phyloP scores from a whole-genome alignment of 106 monocot genomes.

The Apostasia ramifera region DNA sequence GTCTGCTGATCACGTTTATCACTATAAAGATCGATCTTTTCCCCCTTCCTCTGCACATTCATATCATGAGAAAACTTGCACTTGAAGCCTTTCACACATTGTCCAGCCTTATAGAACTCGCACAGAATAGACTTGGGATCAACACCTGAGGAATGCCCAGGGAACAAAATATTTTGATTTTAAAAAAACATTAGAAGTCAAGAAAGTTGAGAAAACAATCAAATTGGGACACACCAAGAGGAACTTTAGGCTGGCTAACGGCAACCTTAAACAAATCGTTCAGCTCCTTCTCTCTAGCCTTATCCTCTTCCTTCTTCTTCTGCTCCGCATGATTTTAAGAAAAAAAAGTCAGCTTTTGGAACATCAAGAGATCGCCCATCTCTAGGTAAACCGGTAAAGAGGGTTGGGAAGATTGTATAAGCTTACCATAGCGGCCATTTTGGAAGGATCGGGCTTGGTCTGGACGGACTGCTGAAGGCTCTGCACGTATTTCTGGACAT shows the following conservation, averaged over 20 bases:
- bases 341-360: neutral
- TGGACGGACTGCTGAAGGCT: constrained; percentile 68
- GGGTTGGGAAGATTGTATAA: neutral
- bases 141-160: constrained; percentile 50
- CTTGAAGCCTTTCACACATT: constrained; percentile 90
- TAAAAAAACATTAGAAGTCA: neutral
- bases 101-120: constrained; percentile 93
- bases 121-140: constrained; percentile 97
- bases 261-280: constrained; percentile 93
- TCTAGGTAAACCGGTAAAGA: neutral
- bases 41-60: constrained; percentile 94
- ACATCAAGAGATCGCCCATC: neutral
- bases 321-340: constrained; percentile 11
- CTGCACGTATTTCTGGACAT: constrained; percentile 98
- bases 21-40: constrained; percentile 92
- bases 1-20: constrained; percentile 52
- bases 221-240: constrained; percentile 44
- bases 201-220: neutral
- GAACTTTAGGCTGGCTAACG: constrained; percentile 88
- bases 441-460: constrained; percentile 78
- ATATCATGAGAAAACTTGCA: constrained; percentile 97
- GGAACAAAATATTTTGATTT: neutral
- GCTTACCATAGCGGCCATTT: constrained; percentile 64
- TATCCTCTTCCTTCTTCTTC: constrained; percentile 99
- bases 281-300: constrained; percentile 92